Conservation (phyloP, 768 basidiomycete genomes). For the Amanita muscaria region DNA sequence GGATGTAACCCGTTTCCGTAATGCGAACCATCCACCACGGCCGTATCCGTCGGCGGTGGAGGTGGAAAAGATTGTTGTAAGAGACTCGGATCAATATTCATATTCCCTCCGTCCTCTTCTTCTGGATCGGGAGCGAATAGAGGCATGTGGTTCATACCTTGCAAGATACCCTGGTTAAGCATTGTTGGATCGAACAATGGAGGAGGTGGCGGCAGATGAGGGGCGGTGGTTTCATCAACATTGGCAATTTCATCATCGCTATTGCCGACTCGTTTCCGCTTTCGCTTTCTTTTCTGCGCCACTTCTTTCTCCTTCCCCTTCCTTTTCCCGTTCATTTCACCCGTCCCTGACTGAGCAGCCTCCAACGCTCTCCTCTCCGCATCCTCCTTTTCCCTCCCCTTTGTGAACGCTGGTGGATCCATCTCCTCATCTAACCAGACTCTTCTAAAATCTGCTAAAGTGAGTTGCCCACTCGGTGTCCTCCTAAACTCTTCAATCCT, state of each 20-base stretch:
- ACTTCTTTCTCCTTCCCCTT: constrained; percentile 24
- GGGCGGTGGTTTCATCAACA: no score
- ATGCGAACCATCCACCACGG: background rate
- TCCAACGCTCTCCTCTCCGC: constrained; percentile 36
- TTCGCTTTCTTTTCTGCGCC: constrained; percentile 26
- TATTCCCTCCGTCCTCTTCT: constrained; percentile 31
- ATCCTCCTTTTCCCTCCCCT: constrained; percentile 65
- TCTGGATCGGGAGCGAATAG: constrained; percentile 39
- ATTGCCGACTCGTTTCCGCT: constrained; percentile 29
- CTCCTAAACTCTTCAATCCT: constrained; percentile 91
- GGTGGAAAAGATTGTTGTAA: constrained; percentile 20
- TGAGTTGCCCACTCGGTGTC: constrained; percentile 78
- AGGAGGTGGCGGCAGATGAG: constrained; percentile 16
- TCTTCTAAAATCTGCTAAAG: constrained; percentile 81
- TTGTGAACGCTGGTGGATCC: constrained; percentile 85
- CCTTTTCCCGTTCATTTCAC: constrained; percentile 20
- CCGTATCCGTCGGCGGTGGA: no score
- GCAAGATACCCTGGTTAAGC: constrained; percentile 60
- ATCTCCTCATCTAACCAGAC: constrained; percentile 89
- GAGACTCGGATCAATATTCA: constrained; percentile 52
- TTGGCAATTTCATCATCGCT: constrained; percentile 18
- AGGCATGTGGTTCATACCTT: constrained; percentile 32
- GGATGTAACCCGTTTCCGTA: background rate
- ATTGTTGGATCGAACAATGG: constrained; percentile 46
- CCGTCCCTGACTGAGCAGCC: constrained; percentile 17